phyloP scores from a whole-genome alignment of 192 early-diverging fungal species.

The Umbelopsis sp. region DNA sequence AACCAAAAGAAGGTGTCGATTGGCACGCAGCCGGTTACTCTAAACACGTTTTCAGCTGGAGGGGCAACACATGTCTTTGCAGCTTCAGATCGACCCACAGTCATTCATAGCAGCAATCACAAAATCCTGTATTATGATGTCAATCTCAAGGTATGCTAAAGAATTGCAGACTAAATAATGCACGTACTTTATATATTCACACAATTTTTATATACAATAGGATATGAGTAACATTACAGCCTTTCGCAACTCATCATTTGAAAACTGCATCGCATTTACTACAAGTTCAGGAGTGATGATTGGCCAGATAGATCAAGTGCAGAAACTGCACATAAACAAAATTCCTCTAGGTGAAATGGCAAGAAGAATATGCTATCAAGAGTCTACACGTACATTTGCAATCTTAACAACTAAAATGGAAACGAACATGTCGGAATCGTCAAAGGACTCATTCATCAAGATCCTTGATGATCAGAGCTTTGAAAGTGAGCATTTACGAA shows the following conservation, averaged over 20 bases:
- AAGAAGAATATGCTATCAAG: conserved; percentile 69
- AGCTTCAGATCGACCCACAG: conserved; percentile 83
- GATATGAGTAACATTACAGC: conserved; percentile 66
- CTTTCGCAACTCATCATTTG: conserved; percentile 56
- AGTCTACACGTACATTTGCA: conserved; percentile 59
- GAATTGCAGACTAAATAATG: background rate
- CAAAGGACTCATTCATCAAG: conserved; percentile 31
- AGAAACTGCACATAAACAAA: conserved; percentile 88
- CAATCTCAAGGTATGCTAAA: conserved; percentile 67
- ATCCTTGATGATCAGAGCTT: conserved; percentile 76
- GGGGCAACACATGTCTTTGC: conserved; percentile 75
- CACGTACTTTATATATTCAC: background rate
- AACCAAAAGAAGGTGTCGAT: conserved; percentile 69
- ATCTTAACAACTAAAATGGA: conserved; percentile 60
- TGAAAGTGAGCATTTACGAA: conserved; percentile 58
- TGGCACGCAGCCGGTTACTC: conserved; percentile 76
- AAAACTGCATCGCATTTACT: conserved; percentile 69
- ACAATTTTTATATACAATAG: conserved; percentile 26
- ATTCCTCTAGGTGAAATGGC: conserved; percentile 69
- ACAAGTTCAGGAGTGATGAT: conserved; percentile 66
- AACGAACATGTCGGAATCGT: background rate
- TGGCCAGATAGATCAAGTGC: conserved; percentile 82
- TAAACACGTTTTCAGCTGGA: conserved; percentile 58
- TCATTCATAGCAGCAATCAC: conserved; percentile 71
- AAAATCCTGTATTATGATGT: conserved; percentile 88